These are phyloP conservation scores for Prunus fruticosa DNA, from an alignment of 306 rosid species.

Conservation along the genomic window DNA sequence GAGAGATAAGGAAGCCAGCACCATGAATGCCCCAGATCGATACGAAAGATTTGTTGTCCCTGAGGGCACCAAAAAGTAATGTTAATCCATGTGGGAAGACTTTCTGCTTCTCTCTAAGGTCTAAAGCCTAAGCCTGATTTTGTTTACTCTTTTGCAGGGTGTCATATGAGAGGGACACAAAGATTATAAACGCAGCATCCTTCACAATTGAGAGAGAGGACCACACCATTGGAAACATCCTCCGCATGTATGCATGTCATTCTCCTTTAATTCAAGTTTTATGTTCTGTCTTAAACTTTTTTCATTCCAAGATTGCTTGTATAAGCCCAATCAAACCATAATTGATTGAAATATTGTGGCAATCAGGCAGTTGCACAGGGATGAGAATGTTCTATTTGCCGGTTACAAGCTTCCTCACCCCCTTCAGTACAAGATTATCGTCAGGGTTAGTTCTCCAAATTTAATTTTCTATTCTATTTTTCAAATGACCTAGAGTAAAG, in stretches of 20 bases:
- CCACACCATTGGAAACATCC: constrained; percentile 82
- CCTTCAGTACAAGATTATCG: constrained; percentile 79
- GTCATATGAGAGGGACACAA: constrained; percentile 89
- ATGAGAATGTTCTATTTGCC: constrained; percentile 76
- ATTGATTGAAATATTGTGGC: not conserved
- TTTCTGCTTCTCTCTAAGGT: not conserved
- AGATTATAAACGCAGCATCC: constrained; percentile 86
- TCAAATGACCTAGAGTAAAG: not conserved
- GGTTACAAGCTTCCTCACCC: constrained; percentile 98
- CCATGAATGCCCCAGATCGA: constrained; percentile 94
- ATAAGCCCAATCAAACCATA: not conserved
- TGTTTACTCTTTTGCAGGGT: constrained; percentile 45
- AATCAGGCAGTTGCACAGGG: constrained; percentile 83
- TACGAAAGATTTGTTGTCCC: constrained; percentile 96
- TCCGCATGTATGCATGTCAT: constrained; percentile 60
- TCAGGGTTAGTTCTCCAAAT: constrained; percentile 38
- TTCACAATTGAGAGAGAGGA: constrained; percentile 90
- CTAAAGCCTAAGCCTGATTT: not conserved
- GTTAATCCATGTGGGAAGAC: not conserved
- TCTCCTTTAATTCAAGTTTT: not conserved
- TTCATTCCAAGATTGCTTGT: not conserved
- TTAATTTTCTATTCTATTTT: not conserved
- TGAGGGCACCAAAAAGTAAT: constrained; percentile 84
- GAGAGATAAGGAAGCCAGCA: constrained; percentile 6
- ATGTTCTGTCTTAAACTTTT: not conserved